Percentiles rank a stretch among this genome's conserved stretches.
Conservation (phyloP, 371 early-diverging fungal species). For the Syncephalis fuscata region DNA sequence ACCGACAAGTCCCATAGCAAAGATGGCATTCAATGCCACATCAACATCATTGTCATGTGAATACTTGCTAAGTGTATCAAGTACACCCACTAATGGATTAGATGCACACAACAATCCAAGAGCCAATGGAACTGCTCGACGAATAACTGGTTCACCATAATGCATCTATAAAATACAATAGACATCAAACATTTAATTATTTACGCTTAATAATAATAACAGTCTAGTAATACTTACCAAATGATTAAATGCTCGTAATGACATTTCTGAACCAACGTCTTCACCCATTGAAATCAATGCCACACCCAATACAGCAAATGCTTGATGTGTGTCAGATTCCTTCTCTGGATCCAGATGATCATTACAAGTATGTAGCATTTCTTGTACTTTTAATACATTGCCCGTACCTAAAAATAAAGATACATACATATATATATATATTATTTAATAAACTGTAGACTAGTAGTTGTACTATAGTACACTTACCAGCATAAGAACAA, state of each 20-base stretch:
- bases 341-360: conserved; percentile 82
- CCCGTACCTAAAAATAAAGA: conserved; percentile 38
- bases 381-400: conserved; percentile 90
- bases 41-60: conserved; percentile 93
- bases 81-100: conserved; percentile 77
- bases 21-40: conserved; percentile 90
- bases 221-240: conserved; percentile 31
- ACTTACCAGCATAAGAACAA: conserved; percentile 73
- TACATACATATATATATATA: no score
- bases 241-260: conserved; percentile 85
- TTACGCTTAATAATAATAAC: no score
- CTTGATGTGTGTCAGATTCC: conserved; percentile 72
- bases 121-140: conserved; percentile 88
- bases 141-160: conserved; percentile 89
- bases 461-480: background rate
- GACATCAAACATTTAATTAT: background rate
- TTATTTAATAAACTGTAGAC: no score
- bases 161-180: conserved; percentile 62
- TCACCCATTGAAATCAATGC: conserved; percentile 94
- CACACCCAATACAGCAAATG: conserved; percentile 90
- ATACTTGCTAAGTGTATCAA: conserved; percentile 93
- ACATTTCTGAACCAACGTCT: conserved; percentile 92
- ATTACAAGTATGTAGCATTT: conserved; percentile 86
- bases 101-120: conserved; percentile 92
- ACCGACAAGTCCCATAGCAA: conserved; percentile 97